Evolutionary conservation across 2,329 filamentous ascomycete genomes (phyloP), one percentile per base, ranked within the genome.

Genomic region (Thielaviopsis populi): DNA sequence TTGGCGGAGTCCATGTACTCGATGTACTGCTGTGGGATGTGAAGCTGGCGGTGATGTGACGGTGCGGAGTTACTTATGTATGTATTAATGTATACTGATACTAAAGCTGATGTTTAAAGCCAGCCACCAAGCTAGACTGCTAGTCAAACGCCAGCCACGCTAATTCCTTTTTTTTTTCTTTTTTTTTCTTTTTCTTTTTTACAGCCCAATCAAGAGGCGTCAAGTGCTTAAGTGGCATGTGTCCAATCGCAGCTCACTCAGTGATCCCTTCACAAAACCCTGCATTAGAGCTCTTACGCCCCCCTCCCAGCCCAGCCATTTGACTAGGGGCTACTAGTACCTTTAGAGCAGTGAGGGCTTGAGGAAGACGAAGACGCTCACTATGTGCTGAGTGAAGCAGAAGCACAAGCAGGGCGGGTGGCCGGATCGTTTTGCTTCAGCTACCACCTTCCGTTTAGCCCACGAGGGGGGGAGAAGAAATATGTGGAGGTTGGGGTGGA

Each of bases 141-240:
- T 37, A 13, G 33, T 30, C 15, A 59, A 48, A 63, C 62, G 50
- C 62, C 53, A 46, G 46, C 62, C 53, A 48, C 53, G 19, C 62
- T 27, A 33, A 43, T 63, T 62, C 3, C 17, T 30, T 19, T 19
- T n/a, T 6, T 37, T 30, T n/a, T 62, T 37, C 50, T 61, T 24
- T n/a, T 6, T 37, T 30, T n/a, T 62, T 37, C 50, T 61, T 24
- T n/a, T 6, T 37, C 37, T n/a, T 62, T 37, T 61, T 61, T 24
- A 30, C 46, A 48, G 37, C 13, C 22, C 17, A 22, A 60, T 11
- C 53, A 37, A 56, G 53, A 27, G 53, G 27, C n/a, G n/a, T 37
- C n/a, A 54, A 54, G 50, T 54, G 50, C 50, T 54, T 56, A 33
- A n/a, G 15, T 56, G 27, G 15, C 27, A 8, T 56, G 53, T 33